Evolutionary conservation across 1,139 yeast genomes (phyloP).

Genomic region (Diutina ranongensis): DNA sequence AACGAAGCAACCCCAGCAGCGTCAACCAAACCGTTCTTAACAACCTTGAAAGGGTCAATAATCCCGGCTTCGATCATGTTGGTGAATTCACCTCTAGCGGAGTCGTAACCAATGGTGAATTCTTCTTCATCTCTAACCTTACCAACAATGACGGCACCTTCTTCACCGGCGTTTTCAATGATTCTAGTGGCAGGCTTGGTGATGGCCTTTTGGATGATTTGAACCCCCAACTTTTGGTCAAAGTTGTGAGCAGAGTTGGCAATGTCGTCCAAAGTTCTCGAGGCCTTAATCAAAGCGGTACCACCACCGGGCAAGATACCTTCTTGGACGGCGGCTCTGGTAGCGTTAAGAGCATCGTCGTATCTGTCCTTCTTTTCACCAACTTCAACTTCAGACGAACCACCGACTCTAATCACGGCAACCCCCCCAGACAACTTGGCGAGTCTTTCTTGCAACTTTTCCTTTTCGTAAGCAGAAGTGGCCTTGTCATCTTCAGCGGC

Average conservation of each 20-base stretch:
- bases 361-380: conserved; percentile 99
- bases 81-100: conserved; percentile 87
- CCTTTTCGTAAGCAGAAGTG: conserved; percentile 93
- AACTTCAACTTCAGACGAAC: conserved; percentile 96
- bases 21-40: conserved; percentile 91
- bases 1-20: conserved; percentile 98
- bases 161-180: conserved; percentile 98
- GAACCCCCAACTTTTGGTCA: conserved; percentile 97
- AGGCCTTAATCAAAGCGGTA: conserved; percentile 94
- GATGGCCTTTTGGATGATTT: conserved; percentile 90
- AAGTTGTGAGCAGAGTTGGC: conserved; percentile 67
- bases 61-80: conserved; percentile 98
- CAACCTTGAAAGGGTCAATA: conserved; percentile 98
- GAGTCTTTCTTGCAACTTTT: conserved; percentile 95
- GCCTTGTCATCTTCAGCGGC: conserved; percentile 57
- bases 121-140: conserved; percentile 81
- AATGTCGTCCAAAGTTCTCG: conserved; percentile 66
- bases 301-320: conserved; percentile 99
- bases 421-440: conserved; percentile 99
- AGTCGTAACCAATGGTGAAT: conserved; percentile 89
- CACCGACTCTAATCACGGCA: conserved; percentile 97
- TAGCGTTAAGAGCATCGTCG: conserved; percentile 97
- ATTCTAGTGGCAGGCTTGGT: conserved; percentile 95
- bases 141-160: conserved; percentile 95
- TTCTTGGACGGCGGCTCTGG: conserved; percentile 99